These are phyloP conservation scores for Pseudotsuga menziesii DNA, from an alignment of 75 land plant genomes.

Conservation along the genomic window DNA sequence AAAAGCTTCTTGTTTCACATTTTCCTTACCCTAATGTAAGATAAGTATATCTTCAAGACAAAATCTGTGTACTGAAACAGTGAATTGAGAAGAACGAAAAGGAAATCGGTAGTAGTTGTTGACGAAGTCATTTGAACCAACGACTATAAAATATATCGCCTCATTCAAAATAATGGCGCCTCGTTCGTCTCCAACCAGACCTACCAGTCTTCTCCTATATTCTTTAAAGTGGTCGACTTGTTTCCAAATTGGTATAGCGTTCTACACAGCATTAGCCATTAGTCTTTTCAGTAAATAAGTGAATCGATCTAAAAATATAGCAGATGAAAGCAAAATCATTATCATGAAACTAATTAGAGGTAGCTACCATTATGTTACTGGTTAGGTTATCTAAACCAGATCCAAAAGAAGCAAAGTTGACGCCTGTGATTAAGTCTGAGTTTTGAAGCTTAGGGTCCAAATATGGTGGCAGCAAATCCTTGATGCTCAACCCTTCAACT, in stretches of 20 bases:
- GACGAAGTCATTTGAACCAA: slow-evolving; percentile 68
- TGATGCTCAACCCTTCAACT: neutral
- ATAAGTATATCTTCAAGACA: slow-evolving; percentile 19
- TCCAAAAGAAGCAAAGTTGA: neutral
- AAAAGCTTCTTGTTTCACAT: neutral
- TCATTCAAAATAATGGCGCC: slow-evolving; percentile 27
- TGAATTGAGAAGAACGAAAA: slow-evolving; percentile 12
- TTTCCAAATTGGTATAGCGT: slow-evolving; percentile 49
- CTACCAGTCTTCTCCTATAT: slow-evolving; percentile 30
- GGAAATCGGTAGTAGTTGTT: slow-evolving; percentile 50
- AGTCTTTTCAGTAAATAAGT: too few species aligned
- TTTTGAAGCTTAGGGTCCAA: neutral
- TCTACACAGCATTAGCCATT: slow-evolving; percentile 14
- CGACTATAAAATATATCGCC: slow-evolving; percentile 49
- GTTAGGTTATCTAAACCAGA: slow-evolving; percentile 2
- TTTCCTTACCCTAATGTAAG: slow-evolving; percentile 15
- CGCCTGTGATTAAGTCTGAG: neutral
- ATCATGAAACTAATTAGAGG: neutral
- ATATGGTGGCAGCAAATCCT: slow-evolving; percentile 1
- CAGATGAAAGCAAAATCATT: too few species aligned
- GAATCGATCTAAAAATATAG: too few species aligned
- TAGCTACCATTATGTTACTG: neutral
- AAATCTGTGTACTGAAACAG: slow-evolving; percentile 32
- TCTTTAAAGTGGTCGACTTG: slow-evolving; percentile 57
- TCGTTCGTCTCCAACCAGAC: slow-evolving; percentile 30